Conservation (phyloP, 371 early-diverging fungal genomes). For the Dichotomocladium elegans region DNA sequence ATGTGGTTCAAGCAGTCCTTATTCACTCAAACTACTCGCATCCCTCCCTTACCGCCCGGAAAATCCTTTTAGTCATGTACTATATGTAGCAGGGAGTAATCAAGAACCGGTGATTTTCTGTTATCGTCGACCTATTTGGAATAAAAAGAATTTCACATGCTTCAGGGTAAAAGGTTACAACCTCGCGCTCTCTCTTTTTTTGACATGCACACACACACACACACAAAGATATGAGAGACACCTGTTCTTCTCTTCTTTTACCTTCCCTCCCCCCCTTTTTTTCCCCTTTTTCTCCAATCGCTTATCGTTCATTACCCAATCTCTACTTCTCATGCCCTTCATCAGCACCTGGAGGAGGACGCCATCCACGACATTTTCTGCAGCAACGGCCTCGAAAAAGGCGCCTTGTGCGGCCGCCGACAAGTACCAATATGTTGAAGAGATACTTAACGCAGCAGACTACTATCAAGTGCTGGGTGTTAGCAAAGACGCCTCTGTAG, state of each 20-base stretch:
- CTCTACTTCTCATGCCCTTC: background rate
- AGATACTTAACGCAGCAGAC: conserved; percentile 30
- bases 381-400: background rate
- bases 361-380: background rate
- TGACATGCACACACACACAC: background rate
- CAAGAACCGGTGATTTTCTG: background rate
- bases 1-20: no score
- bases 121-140: background rate
- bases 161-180: no score
- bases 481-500: conserved; percentile 19
- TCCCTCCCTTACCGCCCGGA: background rate
- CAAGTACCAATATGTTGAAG: conserved; percentile 35
- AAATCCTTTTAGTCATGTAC: conserved; percentile 20
- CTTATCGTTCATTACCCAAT: background rate
- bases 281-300: background rate
- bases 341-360: background rate
- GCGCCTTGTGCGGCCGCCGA: conserved; percentile 2
- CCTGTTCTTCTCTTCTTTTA: background rate
- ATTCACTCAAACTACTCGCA: background rate
- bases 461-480: conserved; percentile 36
- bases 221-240: background rate
- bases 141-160: no score
- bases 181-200: background rate
- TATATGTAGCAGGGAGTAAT: conserved; percentile 17
- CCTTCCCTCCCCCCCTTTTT: background rate